These are phyloP conservation scores for Spiromastix sp. DNA, from an alignment of 2,329 filamentous ascomycete species.

Conservation along the genomic window DNA sequence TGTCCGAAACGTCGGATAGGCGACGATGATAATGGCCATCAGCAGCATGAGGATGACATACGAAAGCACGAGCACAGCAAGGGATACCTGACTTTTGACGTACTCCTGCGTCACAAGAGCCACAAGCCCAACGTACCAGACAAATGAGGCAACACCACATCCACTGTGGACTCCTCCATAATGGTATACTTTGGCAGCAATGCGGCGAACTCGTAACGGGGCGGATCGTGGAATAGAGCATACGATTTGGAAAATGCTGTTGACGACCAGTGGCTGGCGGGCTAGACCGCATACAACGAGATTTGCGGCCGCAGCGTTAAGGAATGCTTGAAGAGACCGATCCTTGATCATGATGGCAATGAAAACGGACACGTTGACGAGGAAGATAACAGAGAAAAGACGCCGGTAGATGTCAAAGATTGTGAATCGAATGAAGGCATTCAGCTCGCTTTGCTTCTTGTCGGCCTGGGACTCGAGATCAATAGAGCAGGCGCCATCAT, in stretches of 20 bases:
- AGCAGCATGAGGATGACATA: conserved; percentile 51
- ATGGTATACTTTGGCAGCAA: conserved; percentile 42
- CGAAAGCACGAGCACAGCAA: conserved; percentile 42
- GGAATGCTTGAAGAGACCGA: conserved; percentile 26
- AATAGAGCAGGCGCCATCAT: no score
- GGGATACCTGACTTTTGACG: conserved; percentile 19
- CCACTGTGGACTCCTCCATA: conserved; percentile 46
- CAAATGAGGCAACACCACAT: conserved; percentile 36
- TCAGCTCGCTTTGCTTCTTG: conserved; percentile 9
- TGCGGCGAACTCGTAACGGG: conserved; percentile 36
- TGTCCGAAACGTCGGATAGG: conserved; percentile 54
- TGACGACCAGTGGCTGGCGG: conserved; percentile 45
- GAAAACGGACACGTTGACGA: conserved; percentile 28
- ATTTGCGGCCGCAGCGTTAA: conserved; percentile 37
- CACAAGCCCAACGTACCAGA: conserved; percentile 37
- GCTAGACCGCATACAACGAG: conserved; percentile 38
- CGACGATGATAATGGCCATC: conserved; percentile 49
- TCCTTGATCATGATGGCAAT: conserved; percentile 26
- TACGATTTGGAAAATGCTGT: conserved; percentile 38
- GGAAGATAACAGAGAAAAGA: conserved; percentile 32
- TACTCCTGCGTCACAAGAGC: conserved; percentile 25
- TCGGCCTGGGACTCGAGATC: conserved; percentile 16
- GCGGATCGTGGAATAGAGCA: conserved; percentile 35
- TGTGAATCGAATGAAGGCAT: conserved; percentile 25
- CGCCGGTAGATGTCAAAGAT: conserved; percentile 32